Base-by-base conservation (phyloP, 164 flowering plant species). In the Annona cherimola region DNA sequence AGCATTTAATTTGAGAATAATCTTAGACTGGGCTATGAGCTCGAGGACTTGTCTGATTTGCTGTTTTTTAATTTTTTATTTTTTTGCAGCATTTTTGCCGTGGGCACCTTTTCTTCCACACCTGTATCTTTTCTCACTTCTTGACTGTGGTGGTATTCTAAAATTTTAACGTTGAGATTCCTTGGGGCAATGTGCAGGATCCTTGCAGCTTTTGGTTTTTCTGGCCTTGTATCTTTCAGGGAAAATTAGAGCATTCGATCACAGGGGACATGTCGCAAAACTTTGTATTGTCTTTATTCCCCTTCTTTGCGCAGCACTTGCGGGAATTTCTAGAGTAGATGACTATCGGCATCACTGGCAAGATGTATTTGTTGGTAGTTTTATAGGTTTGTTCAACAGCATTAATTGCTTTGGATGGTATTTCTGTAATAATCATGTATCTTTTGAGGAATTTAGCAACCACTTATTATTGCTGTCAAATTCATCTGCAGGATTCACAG, bases 261-360 rank as follows among this genome's bases (percentile, higher is more conserved):
- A 84, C 0, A 80, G 71, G 69, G 98, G 98, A 16, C 97, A 90
- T 69, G 84, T 90, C 2, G 88, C 95, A 20, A 92, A 92, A 68
- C 82, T 92, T 5, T 92, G 98, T 81, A 71, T 90, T 14, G 80
- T 89, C 40, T 80, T 94, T 67, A 81, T 86, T 75, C 97, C 97
- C 35, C 77, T 90, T 0, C 91, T 94, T 18, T 73, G 50, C 41
- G 98, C 97, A 41, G 76, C 87, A 64, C 85, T 92, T 44, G 91
- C 89, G 72, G 95, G 84, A 39, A 74, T 87, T 75, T 88, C 95
- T 69, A 82, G 93, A 69, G 88, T 90, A 55, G 93, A 90, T 78
- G 95, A 90, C 80, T 88, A 90, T 75, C 80, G 93, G 95, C 95
- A 90, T 79, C 95, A 90, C 57, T 88, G 93, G 95, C 84, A 85